phyloP scores from a whole-genome alignment of 1,139 yeast genomes.

The Nakaseomyces nivariensis region DNA sequence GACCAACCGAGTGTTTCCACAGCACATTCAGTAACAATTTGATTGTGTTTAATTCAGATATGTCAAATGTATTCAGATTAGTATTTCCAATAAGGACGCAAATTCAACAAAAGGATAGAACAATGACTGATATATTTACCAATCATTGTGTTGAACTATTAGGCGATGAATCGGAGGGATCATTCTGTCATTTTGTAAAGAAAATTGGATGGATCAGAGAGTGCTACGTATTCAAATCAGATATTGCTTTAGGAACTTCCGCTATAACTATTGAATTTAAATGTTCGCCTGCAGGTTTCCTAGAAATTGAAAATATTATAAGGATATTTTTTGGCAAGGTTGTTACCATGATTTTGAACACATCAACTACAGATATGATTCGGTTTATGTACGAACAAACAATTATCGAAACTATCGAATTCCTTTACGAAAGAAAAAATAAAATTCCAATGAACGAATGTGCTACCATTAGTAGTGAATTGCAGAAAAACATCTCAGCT shows the following conservation, averaged over 20 bases:
- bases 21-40: constrained; percentile 11
- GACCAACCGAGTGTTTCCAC: constrained; percentile 17
- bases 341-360: constrained; percentile 16
- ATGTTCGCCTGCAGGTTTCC: constrained; percentile 36
- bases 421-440: constrained; percentile 32
- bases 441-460: constrained; percentile 39
- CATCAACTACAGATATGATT: constrained; percentile 28
- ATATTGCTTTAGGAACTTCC: constrained; percentile 30
- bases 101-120: neutral
- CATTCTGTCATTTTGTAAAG: constrained; percentile 34
- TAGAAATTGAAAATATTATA: constrained; percentile 28
- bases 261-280: constrained; percentile 39
- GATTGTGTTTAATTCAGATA: constrained; percentile 27
- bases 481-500: constrained; percentile 31
- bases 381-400: constrained; percentile 37
- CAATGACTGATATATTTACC: neutral
- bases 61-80: constrained; percentile 30
- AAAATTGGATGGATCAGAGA: constrained; percentile 29
- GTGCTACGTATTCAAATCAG: constrained; percentile 35
- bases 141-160: constrained; percentile 46
- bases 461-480: constrained; percentile 28
- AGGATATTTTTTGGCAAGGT: constrained; percentile 27
- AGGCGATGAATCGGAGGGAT: constrained; percentile 50
- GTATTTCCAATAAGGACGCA: constrained; percentile 32
- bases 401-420: constrained; percentile 38